Base-by-base conservation (phyloP, 495 filamentous ascomycete species). In the Hyaloscypha bicolor region DNA sequence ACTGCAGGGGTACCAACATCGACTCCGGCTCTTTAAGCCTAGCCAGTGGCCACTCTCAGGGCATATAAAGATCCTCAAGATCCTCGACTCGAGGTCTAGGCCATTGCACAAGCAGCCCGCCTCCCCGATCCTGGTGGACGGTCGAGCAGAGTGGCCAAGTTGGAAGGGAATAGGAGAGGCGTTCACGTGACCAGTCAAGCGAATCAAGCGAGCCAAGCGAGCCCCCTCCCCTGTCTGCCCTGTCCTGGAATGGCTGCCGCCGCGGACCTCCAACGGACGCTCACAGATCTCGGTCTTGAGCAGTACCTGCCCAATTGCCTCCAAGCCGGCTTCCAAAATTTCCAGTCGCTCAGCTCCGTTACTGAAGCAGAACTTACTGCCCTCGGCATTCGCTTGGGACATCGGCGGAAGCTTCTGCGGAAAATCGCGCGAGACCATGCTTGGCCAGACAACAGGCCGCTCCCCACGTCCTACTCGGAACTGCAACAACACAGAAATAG, bases 271-370 rank as follows among this genome's bases (percentile, higher is more conserved):
- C 21, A 29, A 12, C 53, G 16, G 11, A 29, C 29, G 22, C 53
- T 56, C 53, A 31, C 29, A 30, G 53, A 56, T 29, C 53, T 56
- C 1, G 53, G 53, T 31, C 53, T 56, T 16, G 53, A 56, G 29
- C 53, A 56, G 29, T 56, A 56, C 19, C 53, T 56, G 9, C 53
- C 53, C 53, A 31, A 56, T 56, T 56, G 29, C 53, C 53, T 56
- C 8, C 53, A 31, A 12, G 53, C 53, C 8, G 53, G 53, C 22
- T 56, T 29, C 29, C 53, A 56, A 6, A 56, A 30, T n/a, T 56
- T 25, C 22, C 22, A 56, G 29, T 56, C 53, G 5, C 21, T 56
- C 19, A 31, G 53, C 53, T 8, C 22, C 53, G 29, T 56, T 9
- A 56, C 53, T 6, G 53, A 56, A 14, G 53, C 53, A 9, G 53